Evolutionary conservation across 768 basidiomycete genomes (phyloP), one percentile per base, ranked within the genome.

Genomic region (Mycena epipterygia): DNA sequence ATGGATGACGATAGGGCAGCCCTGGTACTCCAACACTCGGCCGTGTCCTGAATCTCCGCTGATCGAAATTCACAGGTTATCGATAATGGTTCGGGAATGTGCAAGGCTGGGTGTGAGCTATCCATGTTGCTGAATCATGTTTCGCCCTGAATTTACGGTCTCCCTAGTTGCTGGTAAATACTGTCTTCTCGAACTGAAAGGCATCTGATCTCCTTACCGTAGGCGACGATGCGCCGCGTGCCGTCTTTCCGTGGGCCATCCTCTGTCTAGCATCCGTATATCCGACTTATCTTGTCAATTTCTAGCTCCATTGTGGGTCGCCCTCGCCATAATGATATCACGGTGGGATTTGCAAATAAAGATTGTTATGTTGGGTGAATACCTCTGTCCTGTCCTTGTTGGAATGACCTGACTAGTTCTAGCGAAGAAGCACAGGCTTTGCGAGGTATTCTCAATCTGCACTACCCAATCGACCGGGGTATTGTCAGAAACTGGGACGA

Each of bases 331-430:
- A 86, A 88, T 78, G 87, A 89, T 84, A 88, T 91, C 73, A 91
- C 91, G 91, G 89, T 91, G 74, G 90, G 90, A 67, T 90, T 91
- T 88, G 89, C 89, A 65, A 88, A 91, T 80, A 91, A 91, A 83
- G n/a, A n/a, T n/a, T 90, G 89, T 64, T 92, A 91, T 82, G 89
- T 92, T 70, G 91, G 89, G 89, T 90, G 39, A 4, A 41, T 41
- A 4, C 19, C 11, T 4, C 39, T 17, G 16, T 41, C 7, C 14
- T 17, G n/a, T 44, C 21, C 6, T 44, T n/a, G 21, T 44, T 44
- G 19, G 11, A 68, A 65, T 84, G 48, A 29, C 17, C 48, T 49
- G 9, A 27, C 19, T 44, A 14, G 23, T 29, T 29, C 48, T 13
- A 89, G 90, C 76, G 90, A 91, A 73, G 90, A 90, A 78, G 90